Conservation (phyloP, 1,284 basidiomycete species). For the Phenoliferia sp. region DNA sequence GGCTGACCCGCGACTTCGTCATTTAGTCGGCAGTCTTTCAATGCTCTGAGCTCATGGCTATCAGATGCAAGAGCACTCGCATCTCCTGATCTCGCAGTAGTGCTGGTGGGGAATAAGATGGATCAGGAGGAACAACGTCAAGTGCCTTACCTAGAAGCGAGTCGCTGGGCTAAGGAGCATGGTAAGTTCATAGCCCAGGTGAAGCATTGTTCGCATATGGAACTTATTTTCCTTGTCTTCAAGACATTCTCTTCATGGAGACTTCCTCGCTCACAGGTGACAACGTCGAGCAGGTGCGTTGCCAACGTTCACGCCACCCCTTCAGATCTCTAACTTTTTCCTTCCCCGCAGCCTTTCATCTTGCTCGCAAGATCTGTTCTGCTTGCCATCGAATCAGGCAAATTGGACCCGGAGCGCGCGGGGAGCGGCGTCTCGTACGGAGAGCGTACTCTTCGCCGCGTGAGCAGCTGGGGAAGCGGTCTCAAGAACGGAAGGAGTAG, state of each 20-base stretch:
- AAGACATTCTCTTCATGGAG: conserved; percentile 88
- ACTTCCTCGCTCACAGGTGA: conserved; percentile 87
- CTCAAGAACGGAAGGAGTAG: background rate
- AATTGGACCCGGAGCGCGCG: conserved; percentile 84
- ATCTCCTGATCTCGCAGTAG: conserved; percentile 77
- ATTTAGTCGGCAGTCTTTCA: conserved; percentile 34
- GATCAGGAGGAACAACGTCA: conserved; percentile 90
- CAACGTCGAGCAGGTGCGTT: conserved; percentile 61
- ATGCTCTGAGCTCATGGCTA: conserved; percentile 63
- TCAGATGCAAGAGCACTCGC: conserved; percentile 84
- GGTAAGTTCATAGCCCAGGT: conserved; percentile 50
- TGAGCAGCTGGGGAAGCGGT: conserved; percentile 53
- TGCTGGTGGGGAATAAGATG: conserved; percentile 92
- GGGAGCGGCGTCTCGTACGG: conserved; percentile 95
- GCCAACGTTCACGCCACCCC: background rate
- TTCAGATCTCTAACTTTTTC: background rate
- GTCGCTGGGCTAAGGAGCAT: conserved; percentile 89
- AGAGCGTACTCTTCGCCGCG: conserved; percentile 79
- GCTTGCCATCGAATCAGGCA: conserved; percentile 86
- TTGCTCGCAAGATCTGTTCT: conserved; percentile 85
- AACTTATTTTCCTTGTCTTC: background rate
- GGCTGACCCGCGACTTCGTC: background rate
- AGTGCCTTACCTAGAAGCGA: conserved; percentile 90
- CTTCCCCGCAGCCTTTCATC: conserved; percentile 60
- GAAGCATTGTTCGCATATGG: background rate